Evolutionary conservation across 768 basidiomycete genomes (phyloP).

Genomic region (Suillus subaureus): DNA sequence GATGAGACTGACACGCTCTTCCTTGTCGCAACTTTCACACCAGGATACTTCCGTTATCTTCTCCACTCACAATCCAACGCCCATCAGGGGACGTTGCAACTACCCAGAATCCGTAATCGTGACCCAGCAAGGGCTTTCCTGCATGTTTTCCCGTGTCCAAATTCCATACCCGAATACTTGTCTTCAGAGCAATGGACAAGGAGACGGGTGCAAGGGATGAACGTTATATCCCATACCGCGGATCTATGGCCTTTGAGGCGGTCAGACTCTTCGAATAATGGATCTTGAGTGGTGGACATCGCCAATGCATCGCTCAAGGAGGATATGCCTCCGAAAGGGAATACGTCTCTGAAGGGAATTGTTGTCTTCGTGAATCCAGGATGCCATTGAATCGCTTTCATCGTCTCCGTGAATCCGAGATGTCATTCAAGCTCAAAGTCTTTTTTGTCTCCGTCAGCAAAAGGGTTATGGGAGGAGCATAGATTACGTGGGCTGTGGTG

Average conservation of each 20-base stretch:
- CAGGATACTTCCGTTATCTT: background rate
- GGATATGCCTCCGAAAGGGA: no score
- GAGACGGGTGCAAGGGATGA: background rate
- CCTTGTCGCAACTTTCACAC: background rate
- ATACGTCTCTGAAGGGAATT: no score
- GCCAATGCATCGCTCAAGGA: no score
- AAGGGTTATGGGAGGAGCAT: background rate
- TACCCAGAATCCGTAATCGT: no score
- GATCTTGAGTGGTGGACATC: no score
- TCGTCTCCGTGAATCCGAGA: no score
- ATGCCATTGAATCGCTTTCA: no score
- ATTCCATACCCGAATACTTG: background rate
- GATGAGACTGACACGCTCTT: background rate
- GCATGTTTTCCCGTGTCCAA: background rate
- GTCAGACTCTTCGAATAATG: no score
- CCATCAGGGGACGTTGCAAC: background rate
- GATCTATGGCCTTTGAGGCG: background rate
- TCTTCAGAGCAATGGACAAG: background rate
- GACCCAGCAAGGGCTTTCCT: background rate
- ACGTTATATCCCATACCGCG: background rate
- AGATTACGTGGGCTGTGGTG: no score
- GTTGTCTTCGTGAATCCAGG: background rate
- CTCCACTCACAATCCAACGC: background rate
- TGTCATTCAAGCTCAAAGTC: background rate
- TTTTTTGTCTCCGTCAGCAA: background rate